These are phyloP conservation scores for Hypocreales sp. DNA, from an alignment of 2,329 filamentous ascomycete species.

Conservation along the genomic window DNA sequence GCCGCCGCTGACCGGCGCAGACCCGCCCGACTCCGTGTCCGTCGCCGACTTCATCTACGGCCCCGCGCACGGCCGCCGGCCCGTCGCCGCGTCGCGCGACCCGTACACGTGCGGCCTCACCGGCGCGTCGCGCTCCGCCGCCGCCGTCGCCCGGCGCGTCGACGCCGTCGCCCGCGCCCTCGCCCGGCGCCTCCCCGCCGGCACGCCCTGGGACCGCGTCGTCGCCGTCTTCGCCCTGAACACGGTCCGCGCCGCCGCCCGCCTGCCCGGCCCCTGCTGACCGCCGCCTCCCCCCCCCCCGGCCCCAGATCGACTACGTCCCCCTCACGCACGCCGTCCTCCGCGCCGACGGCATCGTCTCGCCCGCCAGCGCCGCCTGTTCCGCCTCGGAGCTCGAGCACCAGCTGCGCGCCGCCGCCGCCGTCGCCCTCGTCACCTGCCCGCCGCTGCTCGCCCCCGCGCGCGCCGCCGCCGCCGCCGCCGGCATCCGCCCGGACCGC, in stretches of 20 bases:
- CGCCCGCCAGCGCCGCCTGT: conserved; percentile 63
- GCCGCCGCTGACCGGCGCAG: conserved; percentile 11
- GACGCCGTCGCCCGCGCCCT: conserved; percentile 54
- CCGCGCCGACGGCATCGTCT: conserved; percentile 56
- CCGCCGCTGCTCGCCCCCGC: conserved; percentile 48
- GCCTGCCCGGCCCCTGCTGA: background rate
- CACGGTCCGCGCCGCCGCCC: conserved; percentile 36
- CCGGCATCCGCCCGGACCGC: conserved; percentile 44
- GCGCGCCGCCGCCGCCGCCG: conserved; percentile 46
- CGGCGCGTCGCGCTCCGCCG: conserved; percentile 47
- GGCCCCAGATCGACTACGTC: conserved; percentile 56
- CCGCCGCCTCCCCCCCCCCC: too few relatives aligned
- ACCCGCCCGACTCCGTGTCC: conserved; percentile 58
- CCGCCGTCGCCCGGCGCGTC: conserved; percentile 49
- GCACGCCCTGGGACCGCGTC: conserved; percentile 70
- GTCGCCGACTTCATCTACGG: conserved; percentile 64
- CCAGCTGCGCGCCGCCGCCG: conserved; percentile 53
- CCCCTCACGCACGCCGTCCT: conserved; percentile 61
- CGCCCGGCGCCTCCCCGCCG: conserved; percentile 53
- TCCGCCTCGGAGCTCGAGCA: conserved; percentile 54
- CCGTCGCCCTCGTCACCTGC: conserved; percentile 59
- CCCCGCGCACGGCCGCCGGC: conserved; percentile 51
- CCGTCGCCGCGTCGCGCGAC: conserved; percentile 45
- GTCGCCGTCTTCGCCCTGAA: conserved; percentile 66
- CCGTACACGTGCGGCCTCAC: conserved; percentile 67